Evolutionary conservation across 2,329 filamentous ascomycete genomes (phyloP), one percentile per base, ranked within the genome.

Genomic region (Amauroascus niger): DNA sequence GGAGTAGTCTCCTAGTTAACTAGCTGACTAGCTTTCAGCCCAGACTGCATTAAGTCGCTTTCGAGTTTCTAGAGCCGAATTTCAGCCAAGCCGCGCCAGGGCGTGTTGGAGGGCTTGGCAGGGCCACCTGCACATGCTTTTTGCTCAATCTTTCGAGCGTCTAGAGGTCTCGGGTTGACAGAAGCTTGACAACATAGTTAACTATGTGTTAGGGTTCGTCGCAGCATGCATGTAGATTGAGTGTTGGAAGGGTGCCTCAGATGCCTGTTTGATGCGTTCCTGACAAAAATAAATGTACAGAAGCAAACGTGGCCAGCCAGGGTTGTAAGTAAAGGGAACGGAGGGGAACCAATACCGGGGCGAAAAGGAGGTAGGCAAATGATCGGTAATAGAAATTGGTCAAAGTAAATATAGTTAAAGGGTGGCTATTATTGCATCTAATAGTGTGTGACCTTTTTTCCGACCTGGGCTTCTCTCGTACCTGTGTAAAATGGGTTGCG

Each of bases 231-330:
- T 2, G 24, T 28, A 35, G 16, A 50, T 50, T 24, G 13, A 41
- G 48, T 8, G 30, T 47, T 14, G 14, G 18, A 13, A 24, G 18
- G 16, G 6, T n/a, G 8, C 18, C 6, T 24, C 18, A 22, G 11
- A 24, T 11, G 22, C 22, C 24, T 28, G 22, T 13, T n/a, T 28
- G 41, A 11, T 22, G 24, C 30, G 37, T 11, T 30, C 18, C 18
- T 44, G 26, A 44, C n/a, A 26, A 35, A 33, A 20, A n/a, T n/a
- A n/a, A 37, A 28, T 28, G 20, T 41, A 18, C 16, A 13, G 40
- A n/a, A 43, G 49, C n/a, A 45, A 52, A 52, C 50, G 50, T 52
- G 50, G 50, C 40, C 50, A 46, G 33, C 40, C 50, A 46, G 24
- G 50, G 50, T 40, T 45, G 33, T 45, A 43, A 32, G 14, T 9